Evolutionary conservation across 257 asterid genomes (phyloP).

Genomic region (Salvia hispanica): DNA sequence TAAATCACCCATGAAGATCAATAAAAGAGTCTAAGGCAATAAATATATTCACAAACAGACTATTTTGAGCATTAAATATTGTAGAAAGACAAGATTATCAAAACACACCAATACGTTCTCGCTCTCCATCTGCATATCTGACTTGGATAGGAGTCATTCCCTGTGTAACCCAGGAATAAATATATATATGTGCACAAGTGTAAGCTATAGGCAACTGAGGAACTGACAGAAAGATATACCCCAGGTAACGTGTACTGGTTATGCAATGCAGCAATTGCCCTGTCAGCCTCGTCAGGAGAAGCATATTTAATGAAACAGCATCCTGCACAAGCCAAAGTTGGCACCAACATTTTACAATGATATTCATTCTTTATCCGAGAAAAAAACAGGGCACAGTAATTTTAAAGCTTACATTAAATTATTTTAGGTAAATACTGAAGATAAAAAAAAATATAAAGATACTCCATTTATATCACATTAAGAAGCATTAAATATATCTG

Average conservation of each 20-base stretch:
- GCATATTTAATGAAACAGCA: slow-evolving; percentile 95
- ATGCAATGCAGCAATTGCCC: slow-evolving; percentile 88
- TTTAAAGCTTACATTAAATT: slow-evolving; percentile 5
- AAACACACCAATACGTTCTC: slow-evolving; percentile 88
- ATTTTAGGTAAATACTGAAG: slow-evolving; percentile 8
- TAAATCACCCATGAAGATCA: slow-evolving; percentile 14
- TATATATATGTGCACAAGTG: slow-evolving; percentile 23
- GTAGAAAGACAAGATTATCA: slow-evolving; percentile 15
- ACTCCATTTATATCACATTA: slow-evolving; percentile 8
- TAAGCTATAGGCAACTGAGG: slow-evolving; percentile 19
- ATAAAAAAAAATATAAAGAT: background rate
- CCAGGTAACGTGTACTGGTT: slow-evolving; percentile 85
- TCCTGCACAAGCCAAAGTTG: slow-evolving; percentile 73
- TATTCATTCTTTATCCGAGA: slow-evolving; percentile 34
- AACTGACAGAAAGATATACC: slow-evolving; percentile 52
- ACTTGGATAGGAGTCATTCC: slow-evolving; percentile 95
- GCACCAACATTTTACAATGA: slow-evolving; percentile 44
- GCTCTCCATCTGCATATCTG: slow-evolving; percentile 98
- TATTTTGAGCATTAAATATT: slow-evolving; percentile 23
- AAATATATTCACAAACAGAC: slow-evolving; percentile 18
- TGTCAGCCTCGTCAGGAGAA: slow-evolving; percentile 87
- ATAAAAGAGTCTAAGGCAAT: background rate
- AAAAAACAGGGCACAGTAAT: slow-evolving; percentile 15
- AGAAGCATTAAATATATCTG: slow-evolving; percentile 16
- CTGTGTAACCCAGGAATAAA: slow-evolving; percentile 46